Conservation (phyloP, 2,329 filamentous ascomycete species). For the Colletotrichum sojae region DNA sequence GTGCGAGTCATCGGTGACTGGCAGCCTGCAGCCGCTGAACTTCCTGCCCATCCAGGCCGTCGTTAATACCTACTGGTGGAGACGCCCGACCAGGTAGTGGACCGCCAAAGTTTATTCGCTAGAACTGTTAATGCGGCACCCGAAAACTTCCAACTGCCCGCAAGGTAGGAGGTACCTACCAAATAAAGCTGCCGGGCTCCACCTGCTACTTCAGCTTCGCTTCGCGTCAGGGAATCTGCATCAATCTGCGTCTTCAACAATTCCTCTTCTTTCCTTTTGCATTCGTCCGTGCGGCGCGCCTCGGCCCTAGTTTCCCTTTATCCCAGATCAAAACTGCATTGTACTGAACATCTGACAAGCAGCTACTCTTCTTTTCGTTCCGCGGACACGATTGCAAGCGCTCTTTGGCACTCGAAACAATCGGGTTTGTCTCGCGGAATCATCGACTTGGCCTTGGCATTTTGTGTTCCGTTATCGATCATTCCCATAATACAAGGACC, state of each 20-base stretch:
- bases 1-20: not conserved
- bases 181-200: slow-evolving; percentile 30
- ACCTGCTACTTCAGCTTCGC: slow-evolving; percentile 31
- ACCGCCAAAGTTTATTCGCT: no score
- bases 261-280: slow-evolving; percentile 7
- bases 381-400: no score
- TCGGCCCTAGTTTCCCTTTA: not conserved
- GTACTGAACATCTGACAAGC: no score
- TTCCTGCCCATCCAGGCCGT: not conserved
- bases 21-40: slow-evolving; percentile 29
- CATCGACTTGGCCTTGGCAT: not conserved
- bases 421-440: not conserved
- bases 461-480: no score
- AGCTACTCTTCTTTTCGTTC: no score
- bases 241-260: slow-evolving; percentile 20
- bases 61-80: no score
- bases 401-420: not conserved
- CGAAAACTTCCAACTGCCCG: no score
- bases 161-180: no score
- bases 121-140: no score
- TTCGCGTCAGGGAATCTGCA: slow-evolving; percentile 31
- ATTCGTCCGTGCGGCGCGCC: slow-evolving; percentile 8
- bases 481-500: not conserved
- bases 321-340: not conserved
- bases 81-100: no score